Evolutionary conservation across 192 early-diverging fungal genomes (phyloP), one percentile per base, ranked within the genome.

Genomic region (Lobosporangium transversale): DNA sequence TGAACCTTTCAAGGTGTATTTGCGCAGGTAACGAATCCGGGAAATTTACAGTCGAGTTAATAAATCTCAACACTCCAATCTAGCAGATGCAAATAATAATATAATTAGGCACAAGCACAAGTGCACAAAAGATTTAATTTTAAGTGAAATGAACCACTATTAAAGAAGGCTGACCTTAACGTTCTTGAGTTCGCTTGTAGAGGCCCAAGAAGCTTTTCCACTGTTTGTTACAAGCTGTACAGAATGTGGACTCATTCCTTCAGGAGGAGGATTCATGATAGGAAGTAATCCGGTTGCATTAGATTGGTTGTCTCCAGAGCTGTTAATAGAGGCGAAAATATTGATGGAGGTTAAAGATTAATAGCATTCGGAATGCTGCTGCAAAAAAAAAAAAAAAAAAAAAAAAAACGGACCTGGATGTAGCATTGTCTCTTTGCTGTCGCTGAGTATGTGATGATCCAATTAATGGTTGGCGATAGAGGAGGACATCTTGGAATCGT

Each of bases 141-240:
- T n/a, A n/a, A n/a, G n/a, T n/a, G n/a, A n/a, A n/a, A n/a, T n/a
- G n/a, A n/a, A n/a, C n/a, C n/a, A n/a, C n/a, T n/a, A n/a, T n/a
- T n/a, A n/a, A n/a, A n/a, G n/a, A n/a, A n/a, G n/a, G n/a, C n/a
- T n/a, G n/a, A 83, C 78, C 74, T 81, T 81, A 14, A 81, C 54
- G 30, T 59, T 55, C 42, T 64, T 79, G 37, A 83, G 67, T 17
- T 57, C 66, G 29, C 44, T 64, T 3, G 59, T 45, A 3, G 29
- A 53, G n/a, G 66, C 58, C 94, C 94, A 98, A 14, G 68, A 14
- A 17, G 89, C 91, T 59, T 94, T 96, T 20, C 87, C 85, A 26
- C 85, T 82, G 68, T 94, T 92, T 0, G 94, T 93, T 10, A 94
- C 66, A 44, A 85, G 83, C 4, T 80, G 68, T 8, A 91, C 66